Conservation (phyloP, 208 protist species). For the Leishmania gerbilli region DNA sequence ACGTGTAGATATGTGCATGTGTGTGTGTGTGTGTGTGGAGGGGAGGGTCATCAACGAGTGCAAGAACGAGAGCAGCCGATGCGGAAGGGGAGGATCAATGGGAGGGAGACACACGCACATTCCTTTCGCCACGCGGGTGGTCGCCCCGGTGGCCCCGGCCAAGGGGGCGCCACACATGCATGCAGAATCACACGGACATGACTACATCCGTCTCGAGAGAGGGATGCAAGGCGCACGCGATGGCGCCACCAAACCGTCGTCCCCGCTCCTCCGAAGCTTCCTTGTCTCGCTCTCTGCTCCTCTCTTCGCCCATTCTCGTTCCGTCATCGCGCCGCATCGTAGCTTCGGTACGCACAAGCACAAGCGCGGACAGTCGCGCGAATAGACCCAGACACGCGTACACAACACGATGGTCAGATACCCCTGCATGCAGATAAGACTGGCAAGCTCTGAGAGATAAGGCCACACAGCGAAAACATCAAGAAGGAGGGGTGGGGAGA, state of each 20-base stretch:
- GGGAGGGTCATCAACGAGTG: neutral
- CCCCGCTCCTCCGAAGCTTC: neutral
- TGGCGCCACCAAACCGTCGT: neutral
- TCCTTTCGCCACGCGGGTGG: neutral
- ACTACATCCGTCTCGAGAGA: neutral
- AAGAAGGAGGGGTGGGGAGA: neutral
- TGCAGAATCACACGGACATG: neutral
- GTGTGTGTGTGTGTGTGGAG: neutral
- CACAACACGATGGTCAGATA: neutral
- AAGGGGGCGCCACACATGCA: neutral
- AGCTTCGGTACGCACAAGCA: neutral
- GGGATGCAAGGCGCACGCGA: neutral
- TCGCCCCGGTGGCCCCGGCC: neutral
- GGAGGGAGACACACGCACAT: neutral
- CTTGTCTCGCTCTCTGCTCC: neutral
- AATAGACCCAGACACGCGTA: slow-evolving; percentile 2
- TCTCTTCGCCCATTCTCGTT: neutral
- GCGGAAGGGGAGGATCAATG: neutral
- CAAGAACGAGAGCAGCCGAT: neutral
- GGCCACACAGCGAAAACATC: too few relatives aligned
- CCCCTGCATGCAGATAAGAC: neutral
- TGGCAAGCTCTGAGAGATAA: neutral
- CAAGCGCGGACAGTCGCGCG: neutral
- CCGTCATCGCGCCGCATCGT: neutral
- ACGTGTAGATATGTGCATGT: neutral